phyloP scores from a whole-genome alignment of 78 protist species.

The Dictyostelium intermedium region DNA sequence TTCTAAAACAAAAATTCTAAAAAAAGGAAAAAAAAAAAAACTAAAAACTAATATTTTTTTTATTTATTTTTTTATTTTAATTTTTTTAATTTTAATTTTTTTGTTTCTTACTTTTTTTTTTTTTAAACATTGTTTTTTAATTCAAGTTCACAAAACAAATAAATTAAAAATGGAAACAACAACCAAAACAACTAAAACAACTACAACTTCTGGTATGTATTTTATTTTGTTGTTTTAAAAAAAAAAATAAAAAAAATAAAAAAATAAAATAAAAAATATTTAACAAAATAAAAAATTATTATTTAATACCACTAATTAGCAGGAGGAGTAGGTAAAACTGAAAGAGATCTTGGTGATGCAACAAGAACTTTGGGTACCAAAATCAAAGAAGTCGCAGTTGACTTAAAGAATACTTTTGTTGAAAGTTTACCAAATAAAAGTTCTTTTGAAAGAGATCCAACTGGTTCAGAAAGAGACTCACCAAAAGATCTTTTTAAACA shows the following conservation, averaged over 20 bases:
- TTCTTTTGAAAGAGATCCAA: not conserved
- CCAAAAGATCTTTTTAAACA: not conserved
- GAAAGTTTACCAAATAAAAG: not conserved
- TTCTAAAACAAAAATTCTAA: too few relatives aligned
- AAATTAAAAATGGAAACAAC: not conserved
- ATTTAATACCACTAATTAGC: too few relatives aligned
- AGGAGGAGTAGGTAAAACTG: not conserved
- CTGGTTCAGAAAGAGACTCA: not conserved
- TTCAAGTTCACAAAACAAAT: not conserved
- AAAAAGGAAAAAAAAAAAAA: not conserved
- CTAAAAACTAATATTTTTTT: not conserved
- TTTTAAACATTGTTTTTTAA: not conserved
- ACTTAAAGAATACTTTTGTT: not conserved
- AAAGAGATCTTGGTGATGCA: not conserved
- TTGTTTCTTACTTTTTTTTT: not conserved
- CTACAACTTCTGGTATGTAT: not conserved
- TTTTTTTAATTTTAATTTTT: not conserved
- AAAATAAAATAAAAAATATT: too few relatives aligned
- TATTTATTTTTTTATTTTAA: not conserved
- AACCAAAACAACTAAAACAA: not conserved
- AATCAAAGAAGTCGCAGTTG: not conserved
- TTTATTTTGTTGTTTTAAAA: too few relatives aligned
- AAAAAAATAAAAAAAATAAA: too few relatives aligned
- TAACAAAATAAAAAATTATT: too few relatives aligned
- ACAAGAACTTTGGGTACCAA: not conserved